phyloP scores from a whole-genome alignment of 2,329 filamentous ascomycete genomes.

The Fusarium compactum region DNA sequence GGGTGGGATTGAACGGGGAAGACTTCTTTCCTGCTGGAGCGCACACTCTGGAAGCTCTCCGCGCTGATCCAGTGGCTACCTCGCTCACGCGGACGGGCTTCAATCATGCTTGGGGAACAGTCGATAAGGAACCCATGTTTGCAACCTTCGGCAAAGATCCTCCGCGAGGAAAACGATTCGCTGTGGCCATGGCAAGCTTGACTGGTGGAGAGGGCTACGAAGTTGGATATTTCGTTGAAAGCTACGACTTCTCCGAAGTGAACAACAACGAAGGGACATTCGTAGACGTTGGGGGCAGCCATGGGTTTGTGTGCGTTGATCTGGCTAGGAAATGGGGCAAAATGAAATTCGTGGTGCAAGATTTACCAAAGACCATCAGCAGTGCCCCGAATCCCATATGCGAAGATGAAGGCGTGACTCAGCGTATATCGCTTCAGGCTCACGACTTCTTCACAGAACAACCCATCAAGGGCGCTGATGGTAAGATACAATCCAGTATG shows the following conservation, averaged over 20 bases:
- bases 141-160: slow-evolving; percentile 63
- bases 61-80: slow-evolving; percentile 60
- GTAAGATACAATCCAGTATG: slow-evolving; percentile 45
- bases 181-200: slow-evolving; percentile 66
- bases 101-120: slow-evolving; percentile 63
- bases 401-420: slow-evolving; percentile 54
- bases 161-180: slow-evolving; percentile 63
- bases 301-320: slow-evolving; percentile 68
- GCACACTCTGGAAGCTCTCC: slow-evolving; percentile 60
- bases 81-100: slow-evolving; percentile 63
- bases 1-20: slow-evolving; percentile 67
- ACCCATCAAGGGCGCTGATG: slow-evolving; percentile 64
- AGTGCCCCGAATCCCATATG: slow-evolving; percentile 59
- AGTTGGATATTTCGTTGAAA: slow-evolving; percentile 63
- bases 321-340: slow-evolving; percentile 64
- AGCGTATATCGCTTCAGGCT: slow-evolving; percentile 57
- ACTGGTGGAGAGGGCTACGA: slow-evolving; percentile 69
- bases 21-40: slow-evolving; percentile 65
- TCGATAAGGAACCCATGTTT: slow-evolving; percentile 66
- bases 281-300: slow-evolving; percentile 70
- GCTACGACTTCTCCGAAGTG: slow-evolving; percentile 65
- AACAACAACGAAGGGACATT: slow-evolving; percentile 60
- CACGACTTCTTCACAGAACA: slow-evolving; percentile 72
- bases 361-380: slow-evolving; percentile 62
- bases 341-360: slow-evolving; percentile 68